Base-by-base conservation (phyloP, 164 flowering plant species). In the Chimonanthus salicifolius region DNA sequence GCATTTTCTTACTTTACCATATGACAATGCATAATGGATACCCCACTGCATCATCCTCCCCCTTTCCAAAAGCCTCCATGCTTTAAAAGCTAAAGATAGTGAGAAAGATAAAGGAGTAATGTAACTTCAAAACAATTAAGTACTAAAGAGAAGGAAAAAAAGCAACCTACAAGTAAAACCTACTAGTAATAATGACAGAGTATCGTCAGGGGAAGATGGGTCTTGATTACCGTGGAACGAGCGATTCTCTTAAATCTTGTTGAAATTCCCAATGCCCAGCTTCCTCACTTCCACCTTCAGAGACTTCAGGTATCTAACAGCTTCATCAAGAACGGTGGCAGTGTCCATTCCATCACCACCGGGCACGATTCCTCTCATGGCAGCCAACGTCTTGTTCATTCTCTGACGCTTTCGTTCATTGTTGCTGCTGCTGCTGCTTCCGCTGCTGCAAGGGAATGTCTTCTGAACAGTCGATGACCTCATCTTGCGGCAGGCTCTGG, bases 221-320 rank as follows among this genome's bases (percentile, higher is more conserved):
- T 54, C 16, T 54, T 54, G 60, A 11, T 65, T 66, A 44, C 46
- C 47, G n/a, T 0, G 21, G 11, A 9, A 44, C 15, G 49, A 11
- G 4, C 46, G 15, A 62, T 7, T 62, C 5, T 13, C n/a, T 13
- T 45, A 46, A 46, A 58, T 62, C 65, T 45, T 71, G 68, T 62
- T 71, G 45, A 71, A 47, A 48, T 71, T 71, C 65, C 67, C 50
- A 7, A 71, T 62, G 63, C 89, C 93, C 45, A 79, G 84, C 78
- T 88, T 86, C 83, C 87, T 83, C 44, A 81, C 92, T 78, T 92
- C 93, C 7, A 83, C 83, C 78, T 89, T 89, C 72, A 92, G 88
- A 68, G 90, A 87, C 84, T 92, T 90, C 68, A 92, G 90, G 83
- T 92, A 88, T 69, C 71, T 82, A 50, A 92, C 93, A 68, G 94